Conservation (phyloP, 192 early-diverging fungal species). For the Backusella australiensis region DNA sequence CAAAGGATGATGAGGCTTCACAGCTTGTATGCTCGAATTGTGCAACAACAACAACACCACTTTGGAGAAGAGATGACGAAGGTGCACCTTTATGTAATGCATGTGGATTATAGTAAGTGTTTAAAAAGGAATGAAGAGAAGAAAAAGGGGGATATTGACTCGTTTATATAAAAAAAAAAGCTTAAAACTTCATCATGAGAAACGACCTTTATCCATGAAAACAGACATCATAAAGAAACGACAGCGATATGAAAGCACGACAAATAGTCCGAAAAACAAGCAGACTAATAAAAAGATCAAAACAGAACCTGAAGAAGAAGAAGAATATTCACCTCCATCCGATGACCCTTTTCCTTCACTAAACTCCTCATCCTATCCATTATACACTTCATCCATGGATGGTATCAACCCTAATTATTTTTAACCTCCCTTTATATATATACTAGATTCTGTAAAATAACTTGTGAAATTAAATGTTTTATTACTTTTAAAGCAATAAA, state of each 20-base stretch:
- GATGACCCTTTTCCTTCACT: neutral
- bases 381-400: neutral
- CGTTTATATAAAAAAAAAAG: neutral
- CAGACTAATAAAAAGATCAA: neutral
- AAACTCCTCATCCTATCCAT: neutral
- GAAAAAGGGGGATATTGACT: neutral
- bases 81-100: slow-evolving; percentile 50
- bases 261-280: neutral
- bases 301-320: neutral
- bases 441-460: neutral
- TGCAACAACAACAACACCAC: slow-evolving; percentile 79
- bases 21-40: slow-evolving; percentile 66
- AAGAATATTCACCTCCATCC: neutral
- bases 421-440: neutral
- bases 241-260: slow-evolving; percentile 28
- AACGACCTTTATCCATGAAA: slow-evolving; percentile 29
- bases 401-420: neutral
- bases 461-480: no score
- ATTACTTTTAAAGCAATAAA: neutral
- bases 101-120: slow-evolving; percentile 47
- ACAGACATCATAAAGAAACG: slow-evolving; percentile 33
- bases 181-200: slow-evolving; percentile 30
- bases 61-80: slow-evolving; percentile 81
- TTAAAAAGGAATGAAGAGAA: neutral
- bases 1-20: slow-evolving; percentile 38